Evolutionary conservation across 192 early-diverging fungal species (phyloP).

Genomic region (Cetraspora pellucida): DNA sequence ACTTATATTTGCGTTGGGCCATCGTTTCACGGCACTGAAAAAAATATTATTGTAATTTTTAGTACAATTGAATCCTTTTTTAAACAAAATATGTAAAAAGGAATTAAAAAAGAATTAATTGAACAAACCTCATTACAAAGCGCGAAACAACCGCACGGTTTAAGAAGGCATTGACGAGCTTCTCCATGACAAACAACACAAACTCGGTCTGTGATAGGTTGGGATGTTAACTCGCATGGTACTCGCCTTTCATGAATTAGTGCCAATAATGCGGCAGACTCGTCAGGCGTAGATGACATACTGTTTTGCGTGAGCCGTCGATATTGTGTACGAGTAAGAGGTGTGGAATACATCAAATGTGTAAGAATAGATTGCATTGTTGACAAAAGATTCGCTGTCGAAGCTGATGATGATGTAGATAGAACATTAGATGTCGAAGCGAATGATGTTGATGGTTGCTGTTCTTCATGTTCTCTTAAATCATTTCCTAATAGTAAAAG

Average conservation of each 20-base stretch:
- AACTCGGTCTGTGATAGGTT: conserved; percentile 32
- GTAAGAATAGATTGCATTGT: conserved; percentile 26
- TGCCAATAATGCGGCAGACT: conserved; percentile 6
- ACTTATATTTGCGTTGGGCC: conserved; percentile 27
- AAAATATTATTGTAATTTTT: background rate
- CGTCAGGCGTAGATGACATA: conserved; percentile 6
- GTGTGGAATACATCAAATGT: conserved; percentile 28
- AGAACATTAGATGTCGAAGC: background rate
- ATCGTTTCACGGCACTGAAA: conserved; percentile 19
- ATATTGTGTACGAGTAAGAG: conserved; percentile 30
- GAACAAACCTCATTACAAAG: conserved; percentile 18
- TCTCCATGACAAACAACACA: conserved; percentile 33
- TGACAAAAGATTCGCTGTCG: background rate
- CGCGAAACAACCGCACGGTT: conserved; percentile 31
- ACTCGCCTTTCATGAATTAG: conserved; percentile 21
- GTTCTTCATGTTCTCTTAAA: conserved; percentile 26
- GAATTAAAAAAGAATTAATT: background rate
- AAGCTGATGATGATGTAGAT: background rate
- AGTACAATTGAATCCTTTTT: background rate
- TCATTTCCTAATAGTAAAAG: conserved; percentile 28
- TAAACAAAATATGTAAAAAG: background rate
- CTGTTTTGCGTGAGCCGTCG: conserved; percentile 13
- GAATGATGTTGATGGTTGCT: background rate
- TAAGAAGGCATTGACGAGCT: conserved; percentile 30
- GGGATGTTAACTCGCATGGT: background rate